Percentiles rank a stretch among this genome's conserved stretches.
Evolutionary conservation across 805 yeast genomes (phyloP).

Genomic region (Suhomyces prunicola): DNA sequence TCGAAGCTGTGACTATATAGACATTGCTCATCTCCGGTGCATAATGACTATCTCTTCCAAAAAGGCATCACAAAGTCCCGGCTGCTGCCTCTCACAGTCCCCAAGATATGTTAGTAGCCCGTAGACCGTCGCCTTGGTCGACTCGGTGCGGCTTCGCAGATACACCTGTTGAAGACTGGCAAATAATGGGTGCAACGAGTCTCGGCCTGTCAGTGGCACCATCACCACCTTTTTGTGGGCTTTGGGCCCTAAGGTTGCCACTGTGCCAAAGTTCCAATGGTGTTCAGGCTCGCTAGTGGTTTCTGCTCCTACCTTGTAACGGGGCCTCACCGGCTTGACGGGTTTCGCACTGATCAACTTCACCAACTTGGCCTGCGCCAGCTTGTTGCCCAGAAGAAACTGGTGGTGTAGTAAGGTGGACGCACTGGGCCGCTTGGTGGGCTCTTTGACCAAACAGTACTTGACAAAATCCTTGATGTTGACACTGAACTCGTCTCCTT

Average conservation of each 20-base stretch:
- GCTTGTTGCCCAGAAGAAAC: constrained; percentile 42
- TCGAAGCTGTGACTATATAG: background rate
- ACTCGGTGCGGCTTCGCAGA: constrained; percentile 49
- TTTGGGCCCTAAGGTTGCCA: background rate
- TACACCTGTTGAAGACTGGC: constrained; percentile 47
- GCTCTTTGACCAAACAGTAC: constrained; percentile 66
- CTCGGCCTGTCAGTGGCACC: background rate
- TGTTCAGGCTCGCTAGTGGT: background rate
- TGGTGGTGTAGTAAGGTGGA: constrained; percentile 49
- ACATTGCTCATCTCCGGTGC: background rate
- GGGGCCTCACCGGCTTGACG: constrained; percentile 1
- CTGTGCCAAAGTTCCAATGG: constrained; percentile 18
- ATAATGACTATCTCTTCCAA: constrained; percentile 47
- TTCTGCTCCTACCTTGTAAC: constrained; percentile 2
- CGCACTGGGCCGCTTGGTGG: constrained; percentile 63
- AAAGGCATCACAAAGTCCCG: constrained; percentile 66
- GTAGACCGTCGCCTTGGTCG: constrained; percentile 46
- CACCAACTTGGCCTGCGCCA: constrained; percentile 22
- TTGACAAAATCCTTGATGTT: constrained; percentile 65
- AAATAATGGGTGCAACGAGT: constrained; percentile 27
- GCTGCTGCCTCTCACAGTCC: constrained; percentile 48
- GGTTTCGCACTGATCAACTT: constrained; percentile 43
- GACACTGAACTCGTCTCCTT: constrained; percentile 40
- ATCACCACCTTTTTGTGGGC: background rate
- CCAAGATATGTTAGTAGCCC: constrained; percentile 39